Conservation (phyloP, 1,139 yeast species). For the Blastobotrys capitulatus region DNA sequence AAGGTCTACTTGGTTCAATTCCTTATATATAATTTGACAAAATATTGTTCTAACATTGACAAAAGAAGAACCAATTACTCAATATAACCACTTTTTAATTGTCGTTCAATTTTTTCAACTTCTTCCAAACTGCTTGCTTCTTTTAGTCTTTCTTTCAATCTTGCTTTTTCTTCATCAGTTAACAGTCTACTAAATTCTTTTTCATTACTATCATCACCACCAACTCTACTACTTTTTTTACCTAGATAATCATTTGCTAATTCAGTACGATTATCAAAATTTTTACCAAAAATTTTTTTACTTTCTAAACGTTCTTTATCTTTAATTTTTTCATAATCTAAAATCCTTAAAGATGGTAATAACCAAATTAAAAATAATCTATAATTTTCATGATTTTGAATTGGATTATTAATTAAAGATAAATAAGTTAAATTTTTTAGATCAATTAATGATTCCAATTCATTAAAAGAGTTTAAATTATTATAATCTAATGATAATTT, state of each 20-base stretch:
- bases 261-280: constrained; percentile 30
- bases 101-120: constrained; percentile 62
- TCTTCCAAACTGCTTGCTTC: constrained; percentile 67
- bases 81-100: constrained; percentile 37
- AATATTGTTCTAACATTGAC: too few relatives aligned
- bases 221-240: constrained; percentile 21
- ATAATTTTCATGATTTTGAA: constrained; percentile 47
- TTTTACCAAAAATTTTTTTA: constrained; percentile 41
- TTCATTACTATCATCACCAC: constrained; percentile 20
- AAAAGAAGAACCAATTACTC: too few relatives aligned
- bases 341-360: constrained; percentile 53
- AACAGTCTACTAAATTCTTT: constrained; percentile 40
- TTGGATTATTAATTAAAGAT: constrained; percentile 56
- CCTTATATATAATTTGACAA: too few relatives aligned
- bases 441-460: constrained; percentile 33
- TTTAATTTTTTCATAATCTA: constrained; percentile 65
- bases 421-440: constrained; percentile 41
- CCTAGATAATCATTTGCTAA: constrained; percentile 30
- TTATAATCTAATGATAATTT: constrained; percentile 53
- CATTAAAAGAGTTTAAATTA: constrained; percentile 39
- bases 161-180: constrained; percentile 48
- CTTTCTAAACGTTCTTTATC: constrained; percentile 48
- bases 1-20: too few relatives aligned
- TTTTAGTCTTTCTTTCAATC: constrained; percentile 49
- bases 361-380: constrained; percentile 56